Conservation (phyloP, 2,329 filamentous ascomycete genomes). For the Didymella glomerata region DNA sequence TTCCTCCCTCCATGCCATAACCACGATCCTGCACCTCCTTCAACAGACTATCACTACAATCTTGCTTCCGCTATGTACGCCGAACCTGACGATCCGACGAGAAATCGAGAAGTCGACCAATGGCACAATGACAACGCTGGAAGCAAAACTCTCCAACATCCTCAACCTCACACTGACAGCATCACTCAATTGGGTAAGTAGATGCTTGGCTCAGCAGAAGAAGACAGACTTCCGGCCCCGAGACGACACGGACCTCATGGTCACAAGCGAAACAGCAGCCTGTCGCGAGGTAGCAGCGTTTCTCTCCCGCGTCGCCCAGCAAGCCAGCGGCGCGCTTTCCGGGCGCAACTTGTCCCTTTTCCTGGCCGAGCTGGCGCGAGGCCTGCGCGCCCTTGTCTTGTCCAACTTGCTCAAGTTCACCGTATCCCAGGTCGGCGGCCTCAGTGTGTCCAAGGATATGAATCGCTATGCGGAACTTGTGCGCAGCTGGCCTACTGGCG, state of each 20-base stretch:
- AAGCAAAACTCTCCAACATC: conserved; percentile 80
- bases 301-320: conserved; percentile 70
- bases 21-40: conserved; percentile 92
- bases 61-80: conserved; percentile 85
- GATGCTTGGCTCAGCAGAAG: conserved; percentile 78
- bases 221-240: conserved; percentile 91
- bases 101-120: conserved; percentile 87
- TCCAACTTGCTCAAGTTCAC: conserved; percentile 95
- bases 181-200: conserved; percentile 77
- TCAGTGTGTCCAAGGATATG: conserved; percentile 97
- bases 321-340: conserved; percentile 74
- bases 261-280: conserved; percentile 72
- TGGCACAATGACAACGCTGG: conserved; percentile 76
- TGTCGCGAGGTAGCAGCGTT: conserved; percentile 85
- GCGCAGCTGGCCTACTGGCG: conserved; percentile 76
- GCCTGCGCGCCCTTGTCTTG: conserved; percentile 79
- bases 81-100: conserved; percentile 87
- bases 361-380: conserved; percentile 82
- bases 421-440: conserved; percentile 89
- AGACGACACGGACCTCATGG: conserved; percentile 68
- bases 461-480: conserved; percentile 90
- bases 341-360: conserved; percentile 85
- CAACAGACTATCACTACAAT: conserved; percentile 90
- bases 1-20: conserved; percentile 77
- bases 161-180: conserved; percentile 76